phyloP scores from a whole-genome alignment of 1,139 yeast genomes.

The Sugiyamaella japonica region DNA sequence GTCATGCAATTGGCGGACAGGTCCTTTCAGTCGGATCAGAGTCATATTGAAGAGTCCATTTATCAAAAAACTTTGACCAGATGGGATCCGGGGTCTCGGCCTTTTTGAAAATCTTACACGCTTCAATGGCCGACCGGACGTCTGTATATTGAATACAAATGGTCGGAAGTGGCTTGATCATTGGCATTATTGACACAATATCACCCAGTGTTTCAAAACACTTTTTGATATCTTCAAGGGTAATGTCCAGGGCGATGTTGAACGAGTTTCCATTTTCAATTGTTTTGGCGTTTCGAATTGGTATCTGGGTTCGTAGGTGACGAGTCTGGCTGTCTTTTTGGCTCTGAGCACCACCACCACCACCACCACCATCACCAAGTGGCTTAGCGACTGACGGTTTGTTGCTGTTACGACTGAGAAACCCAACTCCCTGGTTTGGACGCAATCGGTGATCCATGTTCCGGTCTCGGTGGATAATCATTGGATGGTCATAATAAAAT shows the following conservation, averaged over 20 bases:
- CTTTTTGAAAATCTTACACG: conserved; percentile 50
- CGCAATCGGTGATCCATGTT: neutral
- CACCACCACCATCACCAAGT: too few relatives aligned
- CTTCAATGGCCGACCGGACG: conserved; percentile 62
- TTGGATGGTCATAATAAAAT: conserved; percentile 7
- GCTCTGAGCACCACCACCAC: too few relatives aligned
- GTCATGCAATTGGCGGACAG: conserved; percentile 34
- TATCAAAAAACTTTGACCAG: conserved; percentile 48
- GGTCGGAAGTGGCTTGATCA: conserved; percentile 64
- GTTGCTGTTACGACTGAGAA: neutral
- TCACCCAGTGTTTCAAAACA: conserved; percentile 63
- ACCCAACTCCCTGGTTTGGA: neutral
- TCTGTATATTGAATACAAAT: conserved; percentile 64
- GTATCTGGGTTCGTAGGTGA: neutral
- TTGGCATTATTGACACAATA: conserved; percentile 63
- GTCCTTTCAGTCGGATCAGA: conserved; percentile 66
- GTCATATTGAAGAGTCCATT: conserved; percentile 69
- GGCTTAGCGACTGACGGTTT: conserved; percentile 10
- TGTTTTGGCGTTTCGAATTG: conserved; percentile 10
- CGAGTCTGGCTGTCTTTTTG: neutral
- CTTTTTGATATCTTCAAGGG: conserved; percentile 44
- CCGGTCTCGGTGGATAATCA: neutral
- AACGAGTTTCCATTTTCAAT: conserved; percentile 10
- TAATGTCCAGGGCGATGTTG: conserved; percentile 41
- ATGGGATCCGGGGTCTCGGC: conserved; percentile 6